Conservation (phyloP, 768 basidiomycete species). For the Mycena galericulata region DNA sequence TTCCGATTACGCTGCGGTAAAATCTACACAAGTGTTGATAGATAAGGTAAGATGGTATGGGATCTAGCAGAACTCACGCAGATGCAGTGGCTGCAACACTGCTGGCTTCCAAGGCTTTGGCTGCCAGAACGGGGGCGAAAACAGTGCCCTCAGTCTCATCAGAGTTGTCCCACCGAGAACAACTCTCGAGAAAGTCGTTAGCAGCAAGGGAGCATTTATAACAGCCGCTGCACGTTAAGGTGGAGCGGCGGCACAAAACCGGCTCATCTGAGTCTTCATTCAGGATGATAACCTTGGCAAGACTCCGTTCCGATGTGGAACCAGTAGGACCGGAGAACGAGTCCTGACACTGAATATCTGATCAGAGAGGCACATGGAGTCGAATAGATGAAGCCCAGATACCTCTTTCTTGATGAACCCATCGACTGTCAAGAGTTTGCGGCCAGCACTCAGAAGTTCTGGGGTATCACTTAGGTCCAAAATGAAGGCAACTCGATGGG, state of each 20-base stretch:
- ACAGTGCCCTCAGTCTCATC: background rate
- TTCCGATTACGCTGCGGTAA: background rate
- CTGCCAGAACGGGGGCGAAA: background rate
- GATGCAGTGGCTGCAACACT: background rate
- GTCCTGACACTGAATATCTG: constrained; percentile 6
- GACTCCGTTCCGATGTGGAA: background rate
- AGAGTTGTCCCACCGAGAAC: background rate
- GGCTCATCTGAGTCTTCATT: background rate
- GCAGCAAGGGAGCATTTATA: background rate
- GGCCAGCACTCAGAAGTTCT: background rate
- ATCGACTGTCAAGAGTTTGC: background rate
- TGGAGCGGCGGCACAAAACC: background rate
- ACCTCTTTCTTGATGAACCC: constrained; percentile 3
- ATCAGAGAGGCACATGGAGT: background rate
- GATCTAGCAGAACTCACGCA: background rate
- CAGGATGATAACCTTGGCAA: constrained; percentile 1
- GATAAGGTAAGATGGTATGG: background rate
- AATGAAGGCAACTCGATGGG: constrained; percentile 10
- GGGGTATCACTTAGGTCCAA: background rate
- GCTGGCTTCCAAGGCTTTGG: background rate
- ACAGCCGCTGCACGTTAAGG: background rate
- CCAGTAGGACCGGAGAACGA: background rate
- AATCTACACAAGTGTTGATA: background rate
- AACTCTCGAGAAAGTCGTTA: background rate
- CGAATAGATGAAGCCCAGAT: background rate